Evolutionary conservation across 176 grass and related monocot genomes (phyloP).

Genomic region (Triticum dicoccoides): DNA sequence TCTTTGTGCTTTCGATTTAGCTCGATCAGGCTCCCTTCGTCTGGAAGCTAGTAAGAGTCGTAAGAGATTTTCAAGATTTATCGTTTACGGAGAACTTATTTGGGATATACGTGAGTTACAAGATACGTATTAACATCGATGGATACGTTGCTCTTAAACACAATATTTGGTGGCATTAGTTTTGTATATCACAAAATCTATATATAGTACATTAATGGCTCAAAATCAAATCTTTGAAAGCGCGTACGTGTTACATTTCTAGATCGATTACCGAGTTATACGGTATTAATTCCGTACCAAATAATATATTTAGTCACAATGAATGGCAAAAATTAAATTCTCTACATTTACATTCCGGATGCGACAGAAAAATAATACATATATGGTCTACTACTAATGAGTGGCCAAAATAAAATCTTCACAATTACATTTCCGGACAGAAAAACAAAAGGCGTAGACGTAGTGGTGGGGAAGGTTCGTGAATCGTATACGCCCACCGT

Average conservation of each 20-base stretch:
- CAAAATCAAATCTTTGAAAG: background rate
- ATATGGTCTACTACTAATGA: too few relatives aligned
- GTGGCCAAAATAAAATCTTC: too few relatives aligned
- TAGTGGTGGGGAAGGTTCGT: background rate
- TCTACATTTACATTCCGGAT: background rate
- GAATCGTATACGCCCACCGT: too few relatives aligned
- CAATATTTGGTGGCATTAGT: background rate
- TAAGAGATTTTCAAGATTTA: background rate
- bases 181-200: background rate
- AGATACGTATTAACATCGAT: too few relatives aligned
- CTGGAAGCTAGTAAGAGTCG: background rate
- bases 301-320: too few relatives aligned
- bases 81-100: background rate
- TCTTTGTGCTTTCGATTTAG: background rate
- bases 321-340: background rate
- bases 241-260: background rate
- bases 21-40: background rate
- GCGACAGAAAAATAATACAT: too few relatives aligned
- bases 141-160: too few relatives aligned
- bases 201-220: background rate
- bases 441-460: too few relatives aligned
- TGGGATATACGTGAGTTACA: too few relatives aligned
- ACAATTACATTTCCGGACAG: too few relatives aligned
- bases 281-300: too few relatives aligned
- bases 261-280: background rate